Base-by-base conservation (phyloP, 2,329 filamentous ascomycete species). In the Bipolaris gigantea region DNA sequence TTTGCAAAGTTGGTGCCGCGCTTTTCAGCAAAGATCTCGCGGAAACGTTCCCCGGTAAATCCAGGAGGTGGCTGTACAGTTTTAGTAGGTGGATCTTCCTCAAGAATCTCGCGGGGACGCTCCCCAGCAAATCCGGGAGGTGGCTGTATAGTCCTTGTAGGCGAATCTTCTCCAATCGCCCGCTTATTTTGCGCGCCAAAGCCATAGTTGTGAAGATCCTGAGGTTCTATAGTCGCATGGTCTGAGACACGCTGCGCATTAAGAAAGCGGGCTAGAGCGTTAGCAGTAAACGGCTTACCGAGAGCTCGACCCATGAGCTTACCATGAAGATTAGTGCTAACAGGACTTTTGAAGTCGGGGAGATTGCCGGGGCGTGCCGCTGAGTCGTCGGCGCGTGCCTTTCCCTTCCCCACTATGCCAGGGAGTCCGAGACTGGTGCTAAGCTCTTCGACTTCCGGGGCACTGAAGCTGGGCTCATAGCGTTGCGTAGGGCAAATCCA, bases 241-340 rank as follows among this genome's bases (percentile, higher is more conserved):
- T 40, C 45, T 9, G 25, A 35, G 1, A 32, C 25, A 13, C 45
- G 56, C 32, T 50, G 48, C n/a, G 39, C 52, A 2, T 47, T 38
- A 10, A 67, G 41, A 23, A 55, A 56, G 19, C 57, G 52, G 46
- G 60, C 65, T 53, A 68, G 45, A 11, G 39, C 51, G 46, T 61
- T 50, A 35, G 64, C 60, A 11, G 63, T 67, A 35, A 68, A 57
- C 42, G 64, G 53, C 49, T 60, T 63, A 18, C 55, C 53, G 21
- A 64, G 48, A 21, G 65, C 65, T 53, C 46, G 46, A 8, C 46
- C 59, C 15, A 68, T 62, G 21, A 68, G 63, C 57, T 62, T 61
- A 59, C 57, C 56, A 51, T 57, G 55, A 8, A 63, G 50, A 16
- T 27, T 34, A n/a, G 19, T 42, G 33, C 55, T 46, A 9, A 43